phyloP scores from a whole-genome alignment of 495 filamentous ascomycete species.

The Xylaria intraflava region DNA sequence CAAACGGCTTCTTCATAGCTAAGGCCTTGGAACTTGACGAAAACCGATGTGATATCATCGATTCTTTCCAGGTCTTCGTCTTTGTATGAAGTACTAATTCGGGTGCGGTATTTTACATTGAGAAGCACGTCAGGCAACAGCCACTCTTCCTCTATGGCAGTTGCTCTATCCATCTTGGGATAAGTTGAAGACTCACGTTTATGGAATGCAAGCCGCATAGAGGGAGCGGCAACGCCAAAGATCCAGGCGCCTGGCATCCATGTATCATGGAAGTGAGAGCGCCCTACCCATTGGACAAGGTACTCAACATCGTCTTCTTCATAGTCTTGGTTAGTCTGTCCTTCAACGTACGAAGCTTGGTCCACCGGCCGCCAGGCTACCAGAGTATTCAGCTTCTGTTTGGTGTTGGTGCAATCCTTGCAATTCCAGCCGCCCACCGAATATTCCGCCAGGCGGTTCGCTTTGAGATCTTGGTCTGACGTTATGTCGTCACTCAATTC shows the following conservation, averaged over 20 bases:
- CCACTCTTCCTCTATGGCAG: slow-evolving; percentile 80
- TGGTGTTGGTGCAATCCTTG: slow-evolving; percentile 56
- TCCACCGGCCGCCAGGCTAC: slow-evolving; percentile 80
- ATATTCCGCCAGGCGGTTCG: slow-evolving; percentile 50
- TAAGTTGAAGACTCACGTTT: slow-evolving; percentile 55
- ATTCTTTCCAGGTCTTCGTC: slow-evolving; percentile 62
- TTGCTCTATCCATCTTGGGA: slow-evolving; percentile 63
- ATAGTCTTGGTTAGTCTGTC: slow-evolving; percentile 44
- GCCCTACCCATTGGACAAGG: slow-evolving; percentile 75
- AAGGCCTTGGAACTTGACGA: slow-evolving; percentile 93
- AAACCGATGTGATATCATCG: slow-evolving; percentile 59
- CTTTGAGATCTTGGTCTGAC: slow-evolving; percentile 34
- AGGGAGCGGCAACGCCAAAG: slow-evolving; percentile 57
- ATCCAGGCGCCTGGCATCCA: slow-evolving; percentile 93
- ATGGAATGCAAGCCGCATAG: slow-evolving; percentile 68
- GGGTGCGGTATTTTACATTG: slow-evolving; percentile 56
- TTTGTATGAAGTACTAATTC: slow-evolving; percentile 36
- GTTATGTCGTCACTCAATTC: slow-evolving; percentile 27
- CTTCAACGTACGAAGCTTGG: slow-evolving; percentile 40
- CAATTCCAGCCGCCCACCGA: slow-evolving; percentile 60
- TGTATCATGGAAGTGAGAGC: slow-evolving; percentile 68
- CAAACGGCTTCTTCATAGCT: slow-evolving; percentile 86
- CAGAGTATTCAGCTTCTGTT: slow-evolving; percentile 58
- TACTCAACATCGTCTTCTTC: slow-evolving; percentile 72
- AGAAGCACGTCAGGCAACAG: slow-evolving; percentile 84